Base-by-base conservation (phyloP, 306 rosid genomes). In the Begonia masoniana region DNA sequence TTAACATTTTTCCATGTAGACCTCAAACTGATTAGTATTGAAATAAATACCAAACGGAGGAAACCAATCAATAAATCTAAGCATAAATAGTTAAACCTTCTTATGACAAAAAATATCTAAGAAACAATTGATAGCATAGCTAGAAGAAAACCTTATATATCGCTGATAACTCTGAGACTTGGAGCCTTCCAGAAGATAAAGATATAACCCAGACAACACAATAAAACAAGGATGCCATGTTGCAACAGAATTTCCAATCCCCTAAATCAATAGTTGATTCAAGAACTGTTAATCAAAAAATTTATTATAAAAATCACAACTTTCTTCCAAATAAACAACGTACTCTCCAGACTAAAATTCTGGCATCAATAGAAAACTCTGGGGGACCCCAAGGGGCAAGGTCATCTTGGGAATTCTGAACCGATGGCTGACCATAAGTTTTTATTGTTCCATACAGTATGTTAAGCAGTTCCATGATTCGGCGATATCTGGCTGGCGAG, bases 291-390 rank as follows among this genome's bases (percentile, higher is more conserved):
- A 31, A 31, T 4, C 39, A 31, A 31, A 31, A 31, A 31, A 31
- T 4, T 31, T 7, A 31, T 31, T 31, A 5, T 31, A 6, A 31
- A 31, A 31, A 31, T 31, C 39, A 31, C 39, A 31, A 31, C 39
- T 31, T 31, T 31, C 7, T 31, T 31, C 39, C 39, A 31, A 63
- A 17, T 56, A 53, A 56, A 35, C 14, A 61, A 63, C 62, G 58
- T 62, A 91, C 99, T 91, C 66, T 77, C 99, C 99, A 91, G 54
- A 86, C 92, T 42, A 91, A 71, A 67, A 91, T 83, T 83, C 85
- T 86, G 68, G 84, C 79, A 63, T 83, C 92, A 43, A 74, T 53
- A 48, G 82, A 72, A 61, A 81, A 84, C 77, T 91, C 92, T 23
- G 73, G 62, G n/a, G 70, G 66, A 63, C 79, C 75, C 96, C 96